Evolutionary conservation across 2,329 filamentous ascomycete genomes (phyloP), one percentile per base, ranked within the genome.

Genomic region (Pestalotiopsis sp.): DNA sequence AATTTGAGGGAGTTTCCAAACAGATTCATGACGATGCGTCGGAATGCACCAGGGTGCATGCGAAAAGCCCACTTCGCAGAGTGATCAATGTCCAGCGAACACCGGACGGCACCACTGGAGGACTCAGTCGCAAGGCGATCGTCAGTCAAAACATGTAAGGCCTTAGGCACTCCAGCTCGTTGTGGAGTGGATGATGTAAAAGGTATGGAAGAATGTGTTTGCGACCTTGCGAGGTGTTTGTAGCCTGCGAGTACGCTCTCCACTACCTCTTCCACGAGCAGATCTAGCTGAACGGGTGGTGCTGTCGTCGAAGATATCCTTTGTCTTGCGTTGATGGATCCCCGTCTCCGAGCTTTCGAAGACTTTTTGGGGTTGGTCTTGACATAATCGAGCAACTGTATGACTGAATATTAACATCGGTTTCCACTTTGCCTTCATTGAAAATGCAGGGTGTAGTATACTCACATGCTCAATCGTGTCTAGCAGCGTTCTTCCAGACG

Each of bases 1-100:
- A 89, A 91, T 72, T 91, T 91, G 70, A 91, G 81, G 0, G 89
- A 82, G 73, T 91, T 91, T 9, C 88, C 87, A 49, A 90, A 85
- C 0, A 91, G 70, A 60, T 91, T 91, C 87, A 90, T 89, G 31
- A 91, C 80, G 36, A 91, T 86, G 1, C 88, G 83, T 17, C 82
- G 78, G 11, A 83, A 71, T 0, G 82, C 82, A 1, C 89, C 88
- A 0, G 86, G 82, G 57, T 90, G 85, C 0, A 85, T 84, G 23
- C 83, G 79, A 72, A 88, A 89, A 1, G 79, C 76, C 87, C 89
- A 91, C 9, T 75, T 81, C 71, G 66, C 81, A 70, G 20, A 80
- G 69, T 74, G 82, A 2, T 85, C 82, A 14, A 90, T 82, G 70
- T 88, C 83, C 4, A 88, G 77, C n/a, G 86, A 80, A 36, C 89